phyloP scores from a whole-genome alignment of 805 yeast species.

The Kuraishia hungarica region DNA sequence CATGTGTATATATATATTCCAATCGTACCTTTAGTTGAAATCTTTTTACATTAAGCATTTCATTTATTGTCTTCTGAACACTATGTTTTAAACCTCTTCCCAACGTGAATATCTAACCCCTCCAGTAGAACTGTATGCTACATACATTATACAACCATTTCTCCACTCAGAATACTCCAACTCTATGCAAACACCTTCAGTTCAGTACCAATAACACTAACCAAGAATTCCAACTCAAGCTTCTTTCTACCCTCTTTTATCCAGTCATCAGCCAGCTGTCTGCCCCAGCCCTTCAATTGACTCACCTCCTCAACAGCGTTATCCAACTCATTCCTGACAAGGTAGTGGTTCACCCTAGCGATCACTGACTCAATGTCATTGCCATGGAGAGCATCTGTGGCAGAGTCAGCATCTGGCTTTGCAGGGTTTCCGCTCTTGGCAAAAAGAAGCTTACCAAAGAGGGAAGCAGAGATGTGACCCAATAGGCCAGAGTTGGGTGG shows the following conservation, averaged over 20 bases:
- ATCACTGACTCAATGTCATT: conserved; percentile 83
- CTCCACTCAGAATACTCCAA: not conserved
- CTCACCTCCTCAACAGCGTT: conserved; percentile 91
- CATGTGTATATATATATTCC: not conserved
- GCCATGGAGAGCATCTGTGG: conserved; percentile 30
- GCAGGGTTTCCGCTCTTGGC: conserved; percentile 69
- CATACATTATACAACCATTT: not conserved
- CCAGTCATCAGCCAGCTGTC: conserved; percentile 89
- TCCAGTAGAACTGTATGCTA: not conserved
- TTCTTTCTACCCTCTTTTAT: conserved; percentile 81
- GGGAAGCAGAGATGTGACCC: conserved; percentile 77
- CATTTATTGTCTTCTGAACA: not conserved
- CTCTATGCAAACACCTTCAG: conserved; percentile 34
- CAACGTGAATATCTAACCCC: not conserved
- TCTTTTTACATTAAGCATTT: not conserved
- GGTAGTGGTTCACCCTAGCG: conserved; percentile 72
- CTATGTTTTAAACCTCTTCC: not conserved
- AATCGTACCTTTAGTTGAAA: not conserved
- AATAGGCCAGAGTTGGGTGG: conserved; percentile 95
- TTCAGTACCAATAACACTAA: conserved; percentile 61
- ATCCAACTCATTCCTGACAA: conserved; percentile 70
- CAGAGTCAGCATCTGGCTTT: conserved; percentile 15
- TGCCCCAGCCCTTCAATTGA: conserved; percentile 85
- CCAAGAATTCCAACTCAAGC: conserved; percentile 76
- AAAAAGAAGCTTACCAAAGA: conserved; percentile 69